Percentiles rank a stretch among this genome's conserved stretches.
These are phyloP conservation scores for Areca catechu DNA, from an alignment of 176 grass and related monocot species.

Conservation along the genomic window DNA sequence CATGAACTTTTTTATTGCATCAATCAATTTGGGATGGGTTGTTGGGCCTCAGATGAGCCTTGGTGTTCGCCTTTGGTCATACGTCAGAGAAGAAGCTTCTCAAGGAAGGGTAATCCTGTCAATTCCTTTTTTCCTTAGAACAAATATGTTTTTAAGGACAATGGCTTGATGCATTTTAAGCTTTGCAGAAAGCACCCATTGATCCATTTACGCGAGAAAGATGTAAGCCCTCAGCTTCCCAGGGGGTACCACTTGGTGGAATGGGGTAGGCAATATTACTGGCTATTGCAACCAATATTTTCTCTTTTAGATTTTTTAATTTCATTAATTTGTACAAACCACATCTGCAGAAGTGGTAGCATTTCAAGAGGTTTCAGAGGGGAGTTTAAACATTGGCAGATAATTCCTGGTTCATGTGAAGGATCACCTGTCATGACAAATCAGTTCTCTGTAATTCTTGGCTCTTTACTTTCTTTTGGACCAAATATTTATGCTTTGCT, in stretches of 20 bases:
- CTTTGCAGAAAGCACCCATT: conserved; percentile 87
- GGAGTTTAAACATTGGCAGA: conserved; percentile 95
- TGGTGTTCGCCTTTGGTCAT: conserved; percentile 97
- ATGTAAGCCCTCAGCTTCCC: conserved; percentile 69
- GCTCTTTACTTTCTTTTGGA: conserved; percentile 1
- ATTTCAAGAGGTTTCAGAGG: conserved; percentile 99
- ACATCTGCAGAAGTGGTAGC: conserved; percentile 66
- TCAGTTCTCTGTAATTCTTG: conserved; percentile 81
- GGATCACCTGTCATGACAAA: conserved; percentile 89
- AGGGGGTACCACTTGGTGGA: conserved; percentile 91
- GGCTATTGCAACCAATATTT: background rate
- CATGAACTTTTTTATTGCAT: background rate
- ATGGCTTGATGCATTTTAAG: too few species aligned
- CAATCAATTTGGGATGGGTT: too few species aligned
- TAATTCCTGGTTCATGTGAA: conserved; percentile 84
- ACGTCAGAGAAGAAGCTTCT: conserved; percentile 96
- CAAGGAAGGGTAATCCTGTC: conserved; percentile 71
- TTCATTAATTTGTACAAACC: background rate
- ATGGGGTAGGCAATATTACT: conserved; percentile 64
- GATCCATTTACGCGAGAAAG: conserved; percentile 89
- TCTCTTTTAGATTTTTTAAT: conserved; percentile 15
- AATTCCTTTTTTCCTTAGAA: background rate
- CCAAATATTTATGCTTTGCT: too few species aligned
- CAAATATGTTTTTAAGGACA: too few species aligned
- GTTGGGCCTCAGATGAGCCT: conserved; percentile 56